phyloP scores from a whole-genome alignment of 176 grass and related monocot genomes.

The Olyra latifolia region DNA sequence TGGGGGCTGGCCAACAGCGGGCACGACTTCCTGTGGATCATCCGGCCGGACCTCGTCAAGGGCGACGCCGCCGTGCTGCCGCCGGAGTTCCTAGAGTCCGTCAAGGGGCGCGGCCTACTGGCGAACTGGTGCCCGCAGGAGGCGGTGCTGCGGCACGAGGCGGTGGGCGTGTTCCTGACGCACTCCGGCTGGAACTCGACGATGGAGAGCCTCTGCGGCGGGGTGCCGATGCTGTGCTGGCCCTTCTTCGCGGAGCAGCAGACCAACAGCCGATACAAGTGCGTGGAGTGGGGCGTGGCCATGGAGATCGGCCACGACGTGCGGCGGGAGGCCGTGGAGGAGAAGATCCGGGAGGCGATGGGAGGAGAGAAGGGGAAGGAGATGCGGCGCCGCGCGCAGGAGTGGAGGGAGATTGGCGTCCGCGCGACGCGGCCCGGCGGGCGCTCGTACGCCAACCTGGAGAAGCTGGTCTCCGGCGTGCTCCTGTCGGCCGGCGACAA shows the following conservation, averaged over 20 bases:
- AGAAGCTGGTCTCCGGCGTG: constrained; percentile 34
- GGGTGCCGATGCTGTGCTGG: constrained; percentile 57
- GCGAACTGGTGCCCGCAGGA: constrained; percentile 58
- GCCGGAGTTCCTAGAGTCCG: constrained; percentile 34
- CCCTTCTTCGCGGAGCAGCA: constrained; percentile 53
- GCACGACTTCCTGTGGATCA: constrained; percentile 43
- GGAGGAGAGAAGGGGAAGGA: constrained; percentile 38
- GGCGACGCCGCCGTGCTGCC: constrained; percentile 46
- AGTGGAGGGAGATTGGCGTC: constrained; percentile 30
- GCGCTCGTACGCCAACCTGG: constrained; percentile 33
- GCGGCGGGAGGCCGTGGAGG: constrained; percentile 41
- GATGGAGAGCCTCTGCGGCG: constrained; percentile 32
- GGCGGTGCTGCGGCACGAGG: constrained; percentile 40
- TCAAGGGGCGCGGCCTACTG: constrained; percentile 18
- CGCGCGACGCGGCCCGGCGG: constrained; percentile 27
- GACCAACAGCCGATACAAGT: constrained; percentile 47
- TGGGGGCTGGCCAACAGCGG: constrained; percentile 51
- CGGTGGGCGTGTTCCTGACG: constrained; percentile 46
- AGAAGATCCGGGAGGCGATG: constrained; percentile 44
- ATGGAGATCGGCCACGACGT: constrained; percentile 54
- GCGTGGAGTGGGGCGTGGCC: constrained; percentile 43
- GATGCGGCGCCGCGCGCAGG: constrained; percentile 30
- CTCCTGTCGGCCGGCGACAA: constrained; percentile 34
- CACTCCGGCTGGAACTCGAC: constrained; percentile 56
- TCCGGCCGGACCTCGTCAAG: constrained; percentile 43